Conservation (phyloP, 768 basidiomycete genomes). For the Pisolithus sp. region DNA sequence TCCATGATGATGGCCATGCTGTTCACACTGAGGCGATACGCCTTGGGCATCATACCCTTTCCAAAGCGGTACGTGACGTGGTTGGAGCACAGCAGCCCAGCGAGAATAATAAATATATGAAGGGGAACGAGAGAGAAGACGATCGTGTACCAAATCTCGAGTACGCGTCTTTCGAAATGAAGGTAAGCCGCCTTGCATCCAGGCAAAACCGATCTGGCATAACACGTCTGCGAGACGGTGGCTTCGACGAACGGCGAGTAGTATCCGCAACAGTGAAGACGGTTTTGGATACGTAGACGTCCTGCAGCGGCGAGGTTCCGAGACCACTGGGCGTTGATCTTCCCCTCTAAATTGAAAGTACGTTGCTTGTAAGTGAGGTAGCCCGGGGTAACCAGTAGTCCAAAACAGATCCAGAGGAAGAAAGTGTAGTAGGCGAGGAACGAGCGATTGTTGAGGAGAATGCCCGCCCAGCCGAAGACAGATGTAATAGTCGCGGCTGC, state of each 20-base stretch:
- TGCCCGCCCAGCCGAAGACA: slow-evolving; percentile 70
- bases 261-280: slow-evolving; percentile 75
- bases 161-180: slow-evolving; percentile 46
- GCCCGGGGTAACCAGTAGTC: slow-evolving; percentile 64
- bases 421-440: slow-evolving; percentile 74
- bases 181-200: slow-evolving; percentile 69
- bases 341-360: slow-evolving; percentile 76
- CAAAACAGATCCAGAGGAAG: slow-evolving; percentile 69
- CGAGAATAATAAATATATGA: slow-evolving; percentile 58
- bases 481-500: slow-evolving; percentile 55
- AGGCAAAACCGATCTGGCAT: slow-evolving; percentile 60
- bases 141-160: slow-evolving; percentile 59
- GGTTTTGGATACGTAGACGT: slow-evolving; percentile 64
- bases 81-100: slow-evolving; percentile 66
- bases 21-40: slow-evolving; percentile 65
- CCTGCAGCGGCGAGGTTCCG: slow-evolving; percentile 50
- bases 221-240: slow-evolving; percentile 67
- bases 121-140: slow-evolving; percentile 63
- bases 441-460: slow-evolving; percentile 76
- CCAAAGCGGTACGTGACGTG: slow-evolving; percentile 85
- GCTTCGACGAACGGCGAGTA: slow-evolving; percentile 78
- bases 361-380: slow-evolving; percentile 72
- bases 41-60: slow-evolving; percentile 84
- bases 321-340: slow-evolving; percentile 75
- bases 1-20: slow-evolving; percentile 84